Evolutionary conservation across 768 basidiomycete species (phyloP).

Genomic region (Nevesoporus exiguus): DNA sequence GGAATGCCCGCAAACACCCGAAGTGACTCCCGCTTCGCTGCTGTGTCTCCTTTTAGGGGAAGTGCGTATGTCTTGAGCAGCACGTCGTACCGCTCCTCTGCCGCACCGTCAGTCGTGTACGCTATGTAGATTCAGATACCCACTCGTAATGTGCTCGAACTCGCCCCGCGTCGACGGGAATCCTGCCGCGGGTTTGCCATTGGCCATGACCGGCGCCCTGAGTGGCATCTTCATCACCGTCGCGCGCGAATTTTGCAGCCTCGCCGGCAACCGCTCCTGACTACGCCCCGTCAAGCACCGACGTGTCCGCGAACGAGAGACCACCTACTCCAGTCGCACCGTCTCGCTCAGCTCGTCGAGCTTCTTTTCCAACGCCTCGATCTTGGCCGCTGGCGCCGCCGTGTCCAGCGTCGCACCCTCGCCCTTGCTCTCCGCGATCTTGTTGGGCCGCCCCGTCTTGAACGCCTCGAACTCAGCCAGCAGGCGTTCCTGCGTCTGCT

Average conservation of each 20-base stretch:
- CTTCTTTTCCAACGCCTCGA: constrained; percentile 37
- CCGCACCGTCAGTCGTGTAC: too few relatives aligned
- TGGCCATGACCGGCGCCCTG: constrained; percentile 28
- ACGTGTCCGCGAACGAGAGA: background rate
- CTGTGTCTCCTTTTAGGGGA: constrained; percentile 38
- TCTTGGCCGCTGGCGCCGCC: constrained; percentile 5
- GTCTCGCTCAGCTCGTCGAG: constrained; percentile 30
- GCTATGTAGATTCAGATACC: background rate
- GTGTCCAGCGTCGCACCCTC: constrained; percentile 10
- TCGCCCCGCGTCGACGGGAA: constrained; percentile 40
- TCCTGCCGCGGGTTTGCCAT: constrained; percentile 35
- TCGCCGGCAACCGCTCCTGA: constrained; percentile 36
- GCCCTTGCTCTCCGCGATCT: background rate
- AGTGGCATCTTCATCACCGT: constrained; percentile 33
- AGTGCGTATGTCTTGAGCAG: constrained; percentile 32
- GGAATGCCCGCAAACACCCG: constrained; percentile 38
- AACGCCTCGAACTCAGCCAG: constrained; percentile 30
- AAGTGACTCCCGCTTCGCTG: constrained; percentile 37
- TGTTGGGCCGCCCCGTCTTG: background rate
- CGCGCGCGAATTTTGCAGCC: constrained; percentile 35
- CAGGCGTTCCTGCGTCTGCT: constrained; percentile 34
- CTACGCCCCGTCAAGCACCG: constrained; percentile 14
- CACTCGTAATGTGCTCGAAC: constrained; percentile 46
- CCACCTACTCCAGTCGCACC: constrained; percentile 34
- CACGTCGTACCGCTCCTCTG: background rate